Percentiles rank a stretch among this genome's conserved stretches.
phyloP scores from a whole-genome alignment of 306 rosid species.

The Argentina anserina region DNA sequence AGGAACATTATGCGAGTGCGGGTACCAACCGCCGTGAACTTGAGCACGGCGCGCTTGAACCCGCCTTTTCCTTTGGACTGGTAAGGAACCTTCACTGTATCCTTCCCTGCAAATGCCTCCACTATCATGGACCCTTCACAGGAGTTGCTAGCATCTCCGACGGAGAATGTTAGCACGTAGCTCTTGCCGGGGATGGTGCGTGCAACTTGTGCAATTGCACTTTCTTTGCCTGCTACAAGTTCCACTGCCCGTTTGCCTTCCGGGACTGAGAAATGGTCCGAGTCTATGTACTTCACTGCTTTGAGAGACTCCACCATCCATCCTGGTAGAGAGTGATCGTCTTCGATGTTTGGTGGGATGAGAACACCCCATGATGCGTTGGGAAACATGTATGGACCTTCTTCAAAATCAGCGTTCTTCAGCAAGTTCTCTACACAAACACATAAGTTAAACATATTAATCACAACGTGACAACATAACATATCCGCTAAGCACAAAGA shows the following conservation, averaged over 20 bases:
- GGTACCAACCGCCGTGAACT: constrained; percentile 49
- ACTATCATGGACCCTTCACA: constrained; percentile 89
- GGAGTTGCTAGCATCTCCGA: constrained; percentile 85
- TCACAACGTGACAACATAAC: background rate
- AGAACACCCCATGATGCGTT: constrained; percentile 87
- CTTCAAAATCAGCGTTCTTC: constrained; percentile 81
- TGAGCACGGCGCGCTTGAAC: constrained; percentile 67
- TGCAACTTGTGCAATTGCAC: constrained; percentile 87
- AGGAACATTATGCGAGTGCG: constrained; percentile 75
- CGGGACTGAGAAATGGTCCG: constrained; percentile 74
- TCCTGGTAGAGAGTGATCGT: constrained; percentile 84
- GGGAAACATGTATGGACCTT: constrained; percentile 77
- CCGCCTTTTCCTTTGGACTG: constrained; percentile 91
- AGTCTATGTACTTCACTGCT: constrained; percentile 92
- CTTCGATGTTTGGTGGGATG: constrained; percentile 91
- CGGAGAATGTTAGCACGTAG: constrained; percentile 64
- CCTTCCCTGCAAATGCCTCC: constrained; percentile 77
- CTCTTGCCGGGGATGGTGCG: constrained; percentile 69
- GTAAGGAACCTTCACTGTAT: constrained; percentile 78
- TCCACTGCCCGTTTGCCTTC: constrained; percentile 76
- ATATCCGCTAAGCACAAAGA: background rate
- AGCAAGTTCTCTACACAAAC: constrained; percentile 54
- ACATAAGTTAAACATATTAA: background rate
- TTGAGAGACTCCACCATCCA: constrained; percentile 98
- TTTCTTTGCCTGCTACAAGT: constrained; percentile 86